phyloP scores from a whole-genome alignment of 2,329 filamentous ascomycete genomes.

The Fusarium irregulare region DNA sequence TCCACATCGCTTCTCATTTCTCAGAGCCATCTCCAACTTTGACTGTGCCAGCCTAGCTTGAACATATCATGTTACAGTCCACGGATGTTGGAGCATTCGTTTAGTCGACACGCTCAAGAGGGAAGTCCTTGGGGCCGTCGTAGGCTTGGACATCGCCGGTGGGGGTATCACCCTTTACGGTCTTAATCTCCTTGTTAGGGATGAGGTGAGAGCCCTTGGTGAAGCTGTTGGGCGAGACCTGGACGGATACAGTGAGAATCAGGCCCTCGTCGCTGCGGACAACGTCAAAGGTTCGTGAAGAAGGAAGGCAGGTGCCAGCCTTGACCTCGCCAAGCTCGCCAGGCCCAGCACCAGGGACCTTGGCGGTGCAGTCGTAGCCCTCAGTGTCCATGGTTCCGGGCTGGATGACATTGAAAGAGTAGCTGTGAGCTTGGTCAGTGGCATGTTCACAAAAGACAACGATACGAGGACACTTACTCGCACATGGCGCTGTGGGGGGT shows the following conservation, averaged over 20 bases:
- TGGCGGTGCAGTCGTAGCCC: background rate
- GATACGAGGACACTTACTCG: background rate
- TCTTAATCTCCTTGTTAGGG: background rate
- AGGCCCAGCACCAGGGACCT: background rate
- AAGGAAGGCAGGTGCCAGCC: background rate
- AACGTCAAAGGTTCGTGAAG: background rate
- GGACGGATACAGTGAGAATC: background rate
- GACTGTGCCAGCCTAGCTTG: background rate
- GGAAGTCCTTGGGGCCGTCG: background rate
- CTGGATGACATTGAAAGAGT: slow-evolving; percentile 5
- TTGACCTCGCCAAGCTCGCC: background rate
- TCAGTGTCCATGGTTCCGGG: background rate
- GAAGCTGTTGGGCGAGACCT: background rate
- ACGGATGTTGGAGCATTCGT: background rate
- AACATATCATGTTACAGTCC: background rate
- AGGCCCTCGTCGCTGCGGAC: background rate
- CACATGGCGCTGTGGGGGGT: background rate
- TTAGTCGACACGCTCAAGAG: background rate
- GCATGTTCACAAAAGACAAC: background rate
- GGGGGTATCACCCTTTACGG: background rate
- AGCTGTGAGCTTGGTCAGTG: background rate
- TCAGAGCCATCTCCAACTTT: background rate
- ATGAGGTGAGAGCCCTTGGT: slow-evolving; percentile 1
- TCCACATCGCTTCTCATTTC: background rate
- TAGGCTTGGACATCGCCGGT: background rate